Evolutionary conservation across 2,329 filamentous ascomycete genomes (phyloP).

Genomic region (Sporothrix pallida): DNA sequence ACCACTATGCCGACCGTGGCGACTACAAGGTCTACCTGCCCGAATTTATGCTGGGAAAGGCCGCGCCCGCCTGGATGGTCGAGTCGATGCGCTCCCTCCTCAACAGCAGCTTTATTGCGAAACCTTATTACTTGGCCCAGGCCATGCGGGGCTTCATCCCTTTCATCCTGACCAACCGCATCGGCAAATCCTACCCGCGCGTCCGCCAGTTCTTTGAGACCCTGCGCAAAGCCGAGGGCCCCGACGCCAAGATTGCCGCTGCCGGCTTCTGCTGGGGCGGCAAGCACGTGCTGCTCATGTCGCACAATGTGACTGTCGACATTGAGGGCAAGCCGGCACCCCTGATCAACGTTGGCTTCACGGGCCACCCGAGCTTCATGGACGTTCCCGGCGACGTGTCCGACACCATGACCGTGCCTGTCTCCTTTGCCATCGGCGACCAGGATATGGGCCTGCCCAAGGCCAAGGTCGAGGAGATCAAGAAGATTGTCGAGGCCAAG

Average conservation of each 20-base stretch:
- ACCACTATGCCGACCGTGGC: constrained; percentile 58
- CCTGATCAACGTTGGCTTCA: constrained; percentile 59
- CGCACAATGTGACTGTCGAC: constrained; percentile 42
- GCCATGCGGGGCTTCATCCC: constrained; percentile 43
- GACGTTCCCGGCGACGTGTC: constrained; percentile 53
- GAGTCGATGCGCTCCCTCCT: constrained; percentile 42
- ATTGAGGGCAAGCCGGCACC: constrained; percentile 41
- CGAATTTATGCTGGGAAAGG: constrained; percentile 57
- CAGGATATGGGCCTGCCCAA: constrained; percentile 50
- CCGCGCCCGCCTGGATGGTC: constrained; percentile 45
- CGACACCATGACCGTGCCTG: constrained; percentile 53
- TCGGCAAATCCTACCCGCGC: constrained; percentile 44
- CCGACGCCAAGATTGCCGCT: constrained; percentile 51
- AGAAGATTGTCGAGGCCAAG: constrained; percentile 45
- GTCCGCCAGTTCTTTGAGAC: constrained; percentile 48
- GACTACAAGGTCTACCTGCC: constrained; percentile 59
- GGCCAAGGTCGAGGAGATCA: constrained; percentile 45
- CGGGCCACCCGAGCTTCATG: constrained; percentile 59
- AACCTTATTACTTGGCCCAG: constrained; percentile 43
- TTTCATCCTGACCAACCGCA: constrained; percentile 44
- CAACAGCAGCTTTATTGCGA: constrained; percentile 40
- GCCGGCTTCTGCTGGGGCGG: constrained; percentile 71
- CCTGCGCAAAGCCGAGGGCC: constrained; percentile 46
- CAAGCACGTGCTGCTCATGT: constrained; percentile 58
- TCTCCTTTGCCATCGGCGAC: constrained; percentile 55